Evolutionary conservation across 2,329 filamentous ascomycete species (phyloP), one percentile per base, ranked within the genome.

Genomic region (Lasiodiplodia gonubiensis): DNA sequence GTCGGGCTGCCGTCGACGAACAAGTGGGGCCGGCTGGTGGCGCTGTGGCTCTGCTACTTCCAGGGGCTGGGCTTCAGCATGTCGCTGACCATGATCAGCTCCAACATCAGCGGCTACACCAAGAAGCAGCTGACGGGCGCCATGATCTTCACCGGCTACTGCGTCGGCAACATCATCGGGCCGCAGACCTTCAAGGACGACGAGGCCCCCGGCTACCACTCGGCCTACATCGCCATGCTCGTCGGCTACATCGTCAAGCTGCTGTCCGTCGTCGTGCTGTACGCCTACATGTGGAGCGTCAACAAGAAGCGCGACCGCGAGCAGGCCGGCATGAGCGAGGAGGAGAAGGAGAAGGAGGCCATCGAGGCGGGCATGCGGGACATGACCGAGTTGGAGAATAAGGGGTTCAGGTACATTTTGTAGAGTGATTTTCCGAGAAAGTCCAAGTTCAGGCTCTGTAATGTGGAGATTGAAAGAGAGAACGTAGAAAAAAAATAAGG

Each of bases 21-120:
- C 70, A 86, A 86, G 77, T 87, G 86, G 86, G 86, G 85, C 14
- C 79, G 85, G 2, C 76, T 88, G 1, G 86, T 88, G 4, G 85
- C 82, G 0, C 79, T 88, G 4, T 88, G 86, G 85, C 77, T 88
- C 16, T 86, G 83, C 69, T 86, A 82, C 70, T 86, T 86, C 72
- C 83, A 86, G 70, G 83, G 83, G 0, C 70, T 86, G 7, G 83
- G 84, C 1, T 86, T 86, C 71, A 84, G 80, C 52, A 82, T 86
- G 78, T 82, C 79, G 66, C 73, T 87, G 68, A 86, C 84, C 0
- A 85, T 86, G 73, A 79, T 87, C 33, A 83, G 79, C 68, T 82
- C 79, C 12, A 87, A 87, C 71, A 77, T 86, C 16, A 84, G 83
- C 0, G 84, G 85, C 0, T 85, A 82, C 59, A 87, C 84, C 2